Conservation (phyloP, 495 filamentous ascomycete genomes). For the Hypoxylon cercidicola region DNA sequence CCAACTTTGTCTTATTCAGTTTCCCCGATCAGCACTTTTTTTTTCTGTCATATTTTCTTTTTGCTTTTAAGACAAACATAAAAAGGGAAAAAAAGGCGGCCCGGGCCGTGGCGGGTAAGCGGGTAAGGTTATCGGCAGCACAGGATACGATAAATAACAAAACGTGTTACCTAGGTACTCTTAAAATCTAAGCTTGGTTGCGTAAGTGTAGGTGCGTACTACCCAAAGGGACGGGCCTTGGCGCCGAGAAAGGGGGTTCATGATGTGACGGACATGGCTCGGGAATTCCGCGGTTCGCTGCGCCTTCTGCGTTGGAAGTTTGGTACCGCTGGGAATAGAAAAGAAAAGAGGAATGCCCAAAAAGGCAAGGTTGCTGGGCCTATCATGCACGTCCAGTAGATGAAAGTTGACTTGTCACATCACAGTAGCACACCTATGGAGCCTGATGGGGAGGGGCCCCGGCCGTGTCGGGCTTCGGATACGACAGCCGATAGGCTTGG, state of each 20-base stretch:
- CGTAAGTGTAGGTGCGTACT: too few species aligned
- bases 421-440: too few species aligned
- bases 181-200: conserved; percentile 10
- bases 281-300: conserved; percentile 37
- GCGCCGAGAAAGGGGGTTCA: conserved; percentile 32
- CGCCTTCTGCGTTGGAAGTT: conserved; percentile 23
- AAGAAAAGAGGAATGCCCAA: conserved; percentile 20
- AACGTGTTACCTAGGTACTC: too few species aligned
- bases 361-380: background rate
- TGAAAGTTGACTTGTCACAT: conserved; percentile 41
- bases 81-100: conserved; percentile 10
- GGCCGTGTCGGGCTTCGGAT: conserved; percentile 34
- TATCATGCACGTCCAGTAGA: conserved; percentile 35
- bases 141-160: too few species aligned
- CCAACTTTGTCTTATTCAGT: conserved; percentile 3
- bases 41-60: conserved; percentile 5
- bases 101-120: conserved; percentile 29
- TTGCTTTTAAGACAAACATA: background rate
- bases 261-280: conserved; percentile 19
- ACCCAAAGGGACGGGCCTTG: conserved; percentile 15
- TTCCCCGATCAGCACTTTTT: conserved; percentile 10
- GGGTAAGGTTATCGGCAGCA: too few species aligned
- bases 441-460: conserved; percentile 17
- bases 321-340: conserved; percentile 38
- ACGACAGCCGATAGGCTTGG: conserved; percentile 32